Percentiles rank a stretch among this genome's conserved stretches.
These are phyloP conservation scores for Claviceps sp. DNA, from an alignment of 2,329 filamentous ascomycete genomes.

Conservation along the genomic window DNA sequence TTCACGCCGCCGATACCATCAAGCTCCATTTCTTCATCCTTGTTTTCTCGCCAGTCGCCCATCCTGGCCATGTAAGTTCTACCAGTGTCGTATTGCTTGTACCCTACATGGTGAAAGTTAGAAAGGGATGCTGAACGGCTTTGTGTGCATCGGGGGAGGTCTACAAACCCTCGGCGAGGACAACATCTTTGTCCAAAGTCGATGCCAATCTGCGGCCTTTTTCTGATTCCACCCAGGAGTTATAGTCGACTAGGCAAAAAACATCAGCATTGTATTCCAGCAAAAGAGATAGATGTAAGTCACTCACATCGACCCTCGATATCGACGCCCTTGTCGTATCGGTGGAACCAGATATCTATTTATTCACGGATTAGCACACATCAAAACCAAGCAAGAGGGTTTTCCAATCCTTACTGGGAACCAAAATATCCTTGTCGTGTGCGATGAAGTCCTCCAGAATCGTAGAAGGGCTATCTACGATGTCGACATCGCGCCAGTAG, in stretches of 20 bases:
- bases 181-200: constrained; percentile 61
- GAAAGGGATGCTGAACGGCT: constrained; percentile 1
- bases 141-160: not conserved
- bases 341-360: constrained; percentile 91
- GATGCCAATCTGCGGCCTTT: constrained; percentile 64
- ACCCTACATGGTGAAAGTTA: constrained; percentile 42
- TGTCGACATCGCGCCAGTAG: constrained; percentile 97
- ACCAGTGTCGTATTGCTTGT: constrained; percentile 85
- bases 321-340: constrained; percentile 66
- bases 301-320: constrained; percentile 86
- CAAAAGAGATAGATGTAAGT: not conserved
- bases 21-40: constrained; percentile 81
- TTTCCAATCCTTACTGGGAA: constrained; percentile 63
- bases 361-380: constrained; percentile 13
- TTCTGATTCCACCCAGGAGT: constrained; percentile 93
- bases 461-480: constrained; percentile 72
- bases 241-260: constrained; percentile 71
- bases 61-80: constrained; percentile 80
- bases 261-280: constrained; percentile 2
- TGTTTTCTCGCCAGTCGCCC: constrained; percentile 86
- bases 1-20: constrained; percentile 96
- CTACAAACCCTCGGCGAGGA: constrained; percentile 72
- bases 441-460: constrained; percentile 93
- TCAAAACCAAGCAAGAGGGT: not conserved
- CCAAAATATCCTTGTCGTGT: constrained; percentile 83